A percentile compares a stretch with the other conserved stretches of the same genome.
phyloP scores from a whole-genome alignment of 805 yeast species.

The Candida gorgasii region DNA sequence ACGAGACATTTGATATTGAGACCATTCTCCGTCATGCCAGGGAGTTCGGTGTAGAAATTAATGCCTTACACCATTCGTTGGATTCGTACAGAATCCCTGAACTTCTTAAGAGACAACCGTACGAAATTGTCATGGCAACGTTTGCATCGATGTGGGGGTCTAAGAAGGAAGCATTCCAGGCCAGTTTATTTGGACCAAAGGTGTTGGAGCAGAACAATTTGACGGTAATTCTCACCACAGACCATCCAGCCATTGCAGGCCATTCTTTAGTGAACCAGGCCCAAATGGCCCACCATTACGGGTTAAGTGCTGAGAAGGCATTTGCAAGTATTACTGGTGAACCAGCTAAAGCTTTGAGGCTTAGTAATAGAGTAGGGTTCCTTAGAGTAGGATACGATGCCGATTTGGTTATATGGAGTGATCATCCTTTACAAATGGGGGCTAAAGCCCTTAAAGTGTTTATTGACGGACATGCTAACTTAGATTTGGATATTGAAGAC shows the following conservation, averaged over 20 bases:
- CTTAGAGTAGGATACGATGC: slow-evolving; percentile 10
- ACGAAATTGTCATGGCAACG: slow-evolving; percentile 9
- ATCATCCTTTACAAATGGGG: slow-evolving; percentile 9
- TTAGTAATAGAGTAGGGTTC: slow-evolving; percentile 8
- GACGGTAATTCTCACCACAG: slow-evolving; percentile 8
- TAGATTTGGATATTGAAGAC: not conserved
- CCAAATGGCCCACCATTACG: slow-evolving; percentile 8
- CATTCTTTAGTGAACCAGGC: slow-evolving; percentile 9
- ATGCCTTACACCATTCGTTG: slow-evolving; percentile 11
- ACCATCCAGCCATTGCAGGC: slow-evolving; percentile 11
- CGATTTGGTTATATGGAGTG: slow-evolving; percentile 9
- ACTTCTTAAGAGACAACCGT: slow-evolving; percentile 9
- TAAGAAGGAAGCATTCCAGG: slow-evolving; percentile 9
- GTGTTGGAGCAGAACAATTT: slow-evolving; percentile 7
- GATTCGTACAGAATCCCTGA: slow-evolving; percentile 11
- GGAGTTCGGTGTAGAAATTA: slow-evolving; percentile 10
- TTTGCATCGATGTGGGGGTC: slow-evolving; percentile 11
- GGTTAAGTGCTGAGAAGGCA: slow-evolving; percentile 7
- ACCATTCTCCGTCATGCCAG: slow-evolving; percentile 11
- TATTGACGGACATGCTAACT: slow-evolving; percentile 4
- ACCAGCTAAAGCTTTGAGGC: slow-evolving; percentile 6
- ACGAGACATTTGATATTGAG: slow-evolving; percentile 12
- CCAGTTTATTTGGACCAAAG: slow-evolving; percentile 8
- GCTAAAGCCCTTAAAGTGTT: slow-evolving; percentile 11
- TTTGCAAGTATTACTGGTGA: slow-evolving; percentile 12